phyloP scores from a whole-genome alignment of 495 filamentous ascomycete genomes.

The Pseudomonodictys pantanalensis region DNA sequence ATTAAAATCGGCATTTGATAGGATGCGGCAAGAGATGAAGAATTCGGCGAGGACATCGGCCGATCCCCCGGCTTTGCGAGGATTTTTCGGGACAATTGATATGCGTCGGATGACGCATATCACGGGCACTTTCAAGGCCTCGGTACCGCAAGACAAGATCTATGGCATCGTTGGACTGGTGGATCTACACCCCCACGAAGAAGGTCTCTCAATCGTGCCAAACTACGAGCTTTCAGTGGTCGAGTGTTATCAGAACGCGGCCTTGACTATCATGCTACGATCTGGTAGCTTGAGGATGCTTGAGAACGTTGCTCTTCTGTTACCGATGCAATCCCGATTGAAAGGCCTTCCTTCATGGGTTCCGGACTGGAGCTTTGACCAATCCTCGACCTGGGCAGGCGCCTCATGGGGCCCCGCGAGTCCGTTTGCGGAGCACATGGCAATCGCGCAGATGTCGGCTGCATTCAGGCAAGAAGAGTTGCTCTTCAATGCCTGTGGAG shows the following conservation, averaged over 20 bases:
- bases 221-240: neutral
- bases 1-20: neutral
- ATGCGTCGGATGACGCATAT: neutral
- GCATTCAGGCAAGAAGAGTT: neutral
- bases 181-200: neutral
- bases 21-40: neutral
- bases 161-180: neutral
- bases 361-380: conserved; percentile 10
- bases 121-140: neutral
- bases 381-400: neutral
- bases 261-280: neutral
- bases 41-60: neutral
- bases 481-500: neutral
- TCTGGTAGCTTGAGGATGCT: neutral
- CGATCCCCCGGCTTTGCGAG: neutral
- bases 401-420: neutral
- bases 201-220: neutral
- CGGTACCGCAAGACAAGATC: neutral
- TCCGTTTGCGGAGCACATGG: neutral
- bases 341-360: neutral
- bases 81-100: neutral
- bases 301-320: neutral
- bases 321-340: neutral
- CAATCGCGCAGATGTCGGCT: neutral
- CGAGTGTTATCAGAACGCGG: neutral